phyloP scores from a whole-genome alignment of 2,329 filamentous ascomycete genomes.

The Cladophialophora exuberans region DNA sequence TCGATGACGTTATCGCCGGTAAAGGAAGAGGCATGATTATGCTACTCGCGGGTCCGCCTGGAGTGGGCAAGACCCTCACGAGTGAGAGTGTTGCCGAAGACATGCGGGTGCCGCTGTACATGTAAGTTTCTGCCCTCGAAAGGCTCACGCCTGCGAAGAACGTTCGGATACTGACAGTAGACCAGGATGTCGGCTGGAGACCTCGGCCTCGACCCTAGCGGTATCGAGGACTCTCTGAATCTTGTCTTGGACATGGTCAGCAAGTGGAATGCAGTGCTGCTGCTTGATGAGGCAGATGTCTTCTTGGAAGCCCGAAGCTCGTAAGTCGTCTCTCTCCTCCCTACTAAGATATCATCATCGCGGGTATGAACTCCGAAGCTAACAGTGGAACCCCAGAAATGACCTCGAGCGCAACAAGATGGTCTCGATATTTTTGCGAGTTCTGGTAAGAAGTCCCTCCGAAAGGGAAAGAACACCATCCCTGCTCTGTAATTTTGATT shows the following conservation, averaged over 20 bases:
- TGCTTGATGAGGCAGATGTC: conserved; percentile 55
- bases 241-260: conserved; percentile 53
- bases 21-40: conserved; percentile 52
- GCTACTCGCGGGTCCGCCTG: conserved; percentile 55
- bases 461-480: too few species aligned
- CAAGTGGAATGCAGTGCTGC: conserved; percentile 56
- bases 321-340: too few species aligned
- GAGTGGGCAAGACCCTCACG: conserved; percentile 59
- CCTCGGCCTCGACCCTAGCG: conserved; percentile 47
- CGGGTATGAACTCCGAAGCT: too few species aligned
- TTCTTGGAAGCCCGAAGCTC: conserved; percentile 45
- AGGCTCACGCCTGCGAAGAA: too few species aligned
- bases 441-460: conserved; percentile 25
- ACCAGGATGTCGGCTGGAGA: conserved; percentile 53
- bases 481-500: too few species aligned
- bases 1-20: conserved; percentile 56
- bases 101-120: conserved; percentile 51
- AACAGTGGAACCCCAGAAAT: too few species aligned
- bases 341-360: too few species aligned
- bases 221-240: conserved; percentile 49
- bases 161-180: not conserved
- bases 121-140: not conserved
- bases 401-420: conserved; percentile 52
- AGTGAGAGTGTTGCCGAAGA: conserved; percentile 55
- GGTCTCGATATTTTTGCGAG: conserved; percentile 41